Base-by-base conservation (phyloP, 176 grass and related monocot genomes). In the Alloteropsis semialata region DNA sequence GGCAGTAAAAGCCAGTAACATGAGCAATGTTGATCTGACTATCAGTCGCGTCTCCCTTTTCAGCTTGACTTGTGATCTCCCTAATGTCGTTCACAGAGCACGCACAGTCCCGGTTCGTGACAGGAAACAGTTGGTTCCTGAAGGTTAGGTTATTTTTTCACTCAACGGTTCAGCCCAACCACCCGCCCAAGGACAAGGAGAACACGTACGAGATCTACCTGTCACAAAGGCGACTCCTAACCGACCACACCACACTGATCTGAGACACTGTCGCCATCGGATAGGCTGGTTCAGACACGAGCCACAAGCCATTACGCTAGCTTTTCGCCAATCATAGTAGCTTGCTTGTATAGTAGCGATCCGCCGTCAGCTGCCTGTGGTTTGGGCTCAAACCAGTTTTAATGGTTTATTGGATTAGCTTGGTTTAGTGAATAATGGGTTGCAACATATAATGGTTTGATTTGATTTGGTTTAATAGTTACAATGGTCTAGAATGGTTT, bases 241-340 rank as follows among this genome's bases (percentile, higher is more conserved):
- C 7, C 30, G 2, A 65, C 17, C 17, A 36, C 28, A 65, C 32
- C 7, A 18, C 24, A 5, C n/a, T n/a, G 28, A 61, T 30, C 27
- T 13, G 22, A 1, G 25, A 43, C 68, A 29, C 24, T 15, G 42
- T 71, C 68, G 24, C 68, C 68, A 27, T 71, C 68, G 15, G n/a
- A 71, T 44, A 61, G 83, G 28, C 60, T 78, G 75, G 65, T 38
- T 39, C 21, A 41, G 30, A 72, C 42, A 79, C 43, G 43, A 65
- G 19, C 14, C 43, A 71, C 17, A 36, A 10, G 2, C 24, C 49
- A 42, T 45, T 39, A 61, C 41, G 27, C 10, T 57, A 27, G 9
- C 39, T 22, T 42, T 78, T 41, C 30, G 41, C 44, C 24, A 29
- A 64, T 3, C 62, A 37, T n/a, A 55, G 12, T 22, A 25, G 54